phyloP scores from a whole-genome alignment of 108 stramenopile genomes.

The Schizochytrium sp. region DNA sequence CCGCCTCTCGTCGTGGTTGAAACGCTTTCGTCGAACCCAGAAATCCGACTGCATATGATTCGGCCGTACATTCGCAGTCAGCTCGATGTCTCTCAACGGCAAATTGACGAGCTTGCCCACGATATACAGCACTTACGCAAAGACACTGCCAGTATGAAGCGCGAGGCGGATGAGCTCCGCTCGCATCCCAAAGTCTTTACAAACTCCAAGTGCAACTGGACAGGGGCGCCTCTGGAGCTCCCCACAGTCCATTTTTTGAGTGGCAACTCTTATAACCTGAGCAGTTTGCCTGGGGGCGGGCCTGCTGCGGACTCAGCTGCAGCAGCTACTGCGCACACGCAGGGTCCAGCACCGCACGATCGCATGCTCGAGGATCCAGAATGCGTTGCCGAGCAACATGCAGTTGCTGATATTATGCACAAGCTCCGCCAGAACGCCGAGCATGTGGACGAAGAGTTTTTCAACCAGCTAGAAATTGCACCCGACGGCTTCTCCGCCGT shows the following conservation, averaged over 20 bases:
- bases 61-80: constrained; percentile 1
- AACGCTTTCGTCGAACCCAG: background rate
- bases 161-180: background rate
- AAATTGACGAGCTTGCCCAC: background rate
- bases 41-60: background rate
- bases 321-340: background rate
- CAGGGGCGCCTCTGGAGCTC: background rate
- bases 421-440: constrained; percentile 7
- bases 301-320: background rate
- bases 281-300: background rate
- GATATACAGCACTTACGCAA: constrained; percentile 5
- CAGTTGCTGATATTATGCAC: background rate
- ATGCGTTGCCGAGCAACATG: background rate
- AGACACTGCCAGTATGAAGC: background rate
- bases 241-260: background rate
- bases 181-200: background rate
- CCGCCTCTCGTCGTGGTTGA: background rate
- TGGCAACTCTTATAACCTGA: background rate
- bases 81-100: background rate
- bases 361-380: background rate
- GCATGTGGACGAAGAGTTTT: constrained; percentile 7
- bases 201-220: background rate
- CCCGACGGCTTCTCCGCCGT: background rate
- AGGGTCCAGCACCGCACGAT: background rate
- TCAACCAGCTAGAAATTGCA: background rate